Evolutionary conservation across 805 yeast genomes (phyloP), one percentile per base, ranked within the genome.

Genomic region (Zygotorulaspora chibaensis): DNA sequence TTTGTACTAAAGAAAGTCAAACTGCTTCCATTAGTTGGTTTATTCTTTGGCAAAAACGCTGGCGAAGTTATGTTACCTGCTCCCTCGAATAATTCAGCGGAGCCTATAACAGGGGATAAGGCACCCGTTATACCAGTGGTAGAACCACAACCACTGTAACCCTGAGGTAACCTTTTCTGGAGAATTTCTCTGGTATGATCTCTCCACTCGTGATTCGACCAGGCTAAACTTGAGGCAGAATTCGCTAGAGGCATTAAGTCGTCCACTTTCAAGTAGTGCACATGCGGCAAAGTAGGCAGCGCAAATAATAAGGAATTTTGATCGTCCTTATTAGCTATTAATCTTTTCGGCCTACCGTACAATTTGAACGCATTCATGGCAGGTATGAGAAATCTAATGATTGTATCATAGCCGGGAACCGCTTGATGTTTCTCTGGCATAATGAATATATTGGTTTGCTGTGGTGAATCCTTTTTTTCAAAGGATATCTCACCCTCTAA

Each of bases 121-220:
- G 86, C 85, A 28, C 85, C 85, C 3, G 71, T 71, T 16, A 81
- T 58, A 11, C 87, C 87, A 44, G 81, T 74, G 12, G 74, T 62
- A 26, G 84, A 78, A n/a, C 91, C 91, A 65, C 88, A 83, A 5
- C 95, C 93, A 17, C 77, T 77, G 60, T 84, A 85, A 7, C 91
- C 83, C n/a, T 71, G 61, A 8, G 70, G 52, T 42, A 82, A 56
- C 56, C 82, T 84, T 13, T 72, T 59, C 35, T 74, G 75, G 40
- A 85, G 60, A 10, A 83, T 57, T 23, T 75, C 77, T 57, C 81
- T 82, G 47, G 84, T 73, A 31, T 73, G 72, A 0, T 52, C 47
- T 51, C 73, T 71, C 93, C 93, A 85, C 27, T 78, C 79, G n/a
- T 71, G 58, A 12, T 71, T 67, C 4, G 75, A 54, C 91, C 91